Evolutionary conservation across 2,329 filamentous ascomycete genomes (phyloP).

Genomic region (Alternaria arbusti): DNA sequence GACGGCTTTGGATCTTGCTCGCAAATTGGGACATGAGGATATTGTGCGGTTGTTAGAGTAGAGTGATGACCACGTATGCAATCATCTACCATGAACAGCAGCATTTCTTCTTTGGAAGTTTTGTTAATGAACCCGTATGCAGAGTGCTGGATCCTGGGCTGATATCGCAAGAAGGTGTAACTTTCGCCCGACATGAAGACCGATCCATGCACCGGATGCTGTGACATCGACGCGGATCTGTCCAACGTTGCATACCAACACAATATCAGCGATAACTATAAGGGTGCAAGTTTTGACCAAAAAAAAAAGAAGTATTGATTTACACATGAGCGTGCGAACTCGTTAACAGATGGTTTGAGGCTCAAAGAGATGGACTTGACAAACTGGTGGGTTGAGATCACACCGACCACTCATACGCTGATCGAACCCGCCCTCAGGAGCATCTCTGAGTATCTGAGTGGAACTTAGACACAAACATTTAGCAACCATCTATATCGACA

Average conservation of each 20-base stretch:
- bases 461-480: slow-evolving; percentile 55
- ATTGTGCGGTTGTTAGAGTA: not conserved
- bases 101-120: not conserved
- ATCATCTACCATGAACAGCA: not conserved
- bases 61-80: not conserved
- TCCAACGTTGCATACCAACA: not conserved
- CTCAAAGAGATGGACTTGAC: not conserved
- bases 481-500: slow-evolving; percentile 57
- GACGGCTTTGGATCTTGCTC: not conserved
- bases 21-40: not conserved
- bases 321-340: not conserved
- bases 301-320: not conserved
- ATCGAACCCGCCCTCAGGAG: not conserved
- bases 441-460: not conserved
- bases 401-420: not conserved
- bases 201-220: not conserved
- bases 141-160: not conserved
- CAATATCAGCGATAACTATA: not conserved
- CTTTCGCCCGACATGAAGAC: not conserved
- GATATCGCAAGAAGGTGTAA: not conserved
- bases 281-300: not conserved
- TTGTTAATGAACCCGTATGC: not conserved
- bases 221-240: not conserved
- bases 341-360: not conserved
- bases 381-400: not conserved